These are phyloP conservation scores for Phascolomyces articulosus DNA, from an alignment of 371 early-diverging fungal genomes.

Conservation along the genomic window DNA sequence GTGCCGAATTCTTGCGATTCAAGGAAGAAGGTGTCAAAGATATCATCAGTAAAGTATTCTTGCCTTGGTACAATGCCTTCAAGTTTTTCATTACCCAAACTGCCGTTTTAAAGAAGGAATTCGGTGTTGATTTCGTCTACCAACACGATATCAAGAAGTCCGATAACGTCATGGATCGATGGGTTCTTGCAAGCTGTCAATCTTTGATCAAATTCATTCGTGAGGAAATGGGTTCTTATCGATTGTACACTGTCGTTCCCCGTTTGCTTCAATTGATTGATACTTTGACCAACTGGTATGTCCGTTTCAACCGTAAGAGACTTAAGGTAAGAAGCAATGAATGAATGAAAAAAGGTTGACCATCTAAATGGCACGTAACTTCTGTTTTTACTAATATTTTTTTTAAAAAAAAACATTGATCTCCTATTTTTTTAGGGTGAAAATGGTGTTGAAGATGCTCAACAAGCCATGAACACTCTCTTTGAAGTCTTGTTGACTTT, in stretches of 20 bases:
- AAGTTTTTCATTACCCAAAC: slow-evolving; percentile 96
- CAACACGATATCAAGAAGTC: slow-evolving; percentile 70
- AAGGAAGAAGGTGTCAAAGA: slow-evolving; percentile 99
- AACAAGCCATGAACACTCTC: slow-evolving; percentile 88
- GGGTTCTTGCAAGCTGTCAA: slow-evolving; percentile 97
- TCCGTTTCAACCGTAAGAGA: slow-evolving; percentile 98
- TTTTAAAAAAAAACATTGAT: too few relatives aligned
- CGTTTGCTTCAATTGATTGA: slow-evolving; percentile 93
- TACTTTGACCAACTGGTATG: slow-evolving; percentile 99
- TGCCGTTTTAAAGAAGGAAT: slow-evolving; percentile 87
- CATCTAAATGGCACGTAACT: too few relatives aligned
- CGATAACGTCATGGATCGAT: slow-evolving; percentile 95
- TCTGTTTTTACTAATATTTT: too few relatives aligned
- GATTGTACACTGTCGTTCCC: slow-evolving; percentile 97
- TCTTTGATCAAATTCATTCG: slow-evolving; percentile 88
- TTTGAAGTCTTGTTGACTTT: slow-evolving; percentile 94
- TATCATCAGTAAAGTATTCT: slow-evolving; percentile 92
- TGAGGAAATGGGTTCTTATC: slow-evolving; percentile 95
- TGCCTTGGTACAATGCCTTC: slow-evolving; percentile 99
- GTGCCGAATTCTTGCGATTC: slow-evolving; percentile 97
- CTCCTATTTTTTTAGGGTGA: slow-evolving; percentile 81
- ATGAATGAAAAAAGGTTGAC: too few relatives aligned
- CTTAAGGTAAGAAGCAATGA: slow-evolving; percentile 65
- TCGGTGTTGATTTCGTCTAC: slow-evolving; percentile 78
- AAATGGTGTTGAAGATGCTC: slow-evolving; percentile 85